Percentiles rank a stretch among this genome's conserved stretches.
These are phyloP conservation scores for Puya raimondii DNA, from an alignment of 176 grass and related monocot genomes.

Conservation along the genomic window DNA sequence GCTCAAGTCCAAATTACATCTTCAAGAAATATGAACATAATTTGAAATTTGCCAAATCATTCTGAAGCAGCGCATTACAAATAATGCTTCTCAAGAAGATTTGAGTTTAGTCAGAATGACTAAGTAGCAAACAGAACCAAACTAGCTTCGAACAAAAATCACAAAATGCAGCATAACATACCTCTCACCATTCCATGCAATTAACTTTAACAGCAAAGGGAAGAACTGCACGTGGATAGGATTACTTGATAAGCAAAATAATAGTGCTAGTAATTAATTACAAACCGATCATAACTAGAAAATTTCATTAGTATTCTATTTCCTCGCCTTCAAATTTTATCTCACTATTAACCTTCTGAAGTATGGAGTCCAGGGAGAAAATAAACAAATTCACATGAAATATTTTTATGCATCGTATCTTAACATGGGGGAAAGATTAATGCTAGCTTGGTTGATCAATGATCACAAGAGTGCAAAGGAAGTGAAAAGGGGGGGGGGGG, in stretches of 20 bases:
- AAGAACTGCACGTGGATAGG: conserved; percentile 55
- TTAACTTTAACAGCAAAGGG: conserved; percentile 77
- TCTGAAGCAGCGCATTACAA: too few relatives aligned
- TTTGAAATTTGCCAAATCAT: neutral
- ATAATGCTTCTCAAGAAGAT: neutral
- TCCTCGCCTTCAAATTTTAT: neutral
- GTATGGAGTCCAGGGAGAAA: neutral
- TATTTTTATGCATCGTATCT: neutral
- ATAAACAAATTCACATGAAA: neutral
- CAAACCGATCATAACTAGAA: neutral
- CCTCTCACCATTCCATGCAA: conserved; percentile 93
- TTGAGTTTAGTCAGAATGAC: neutral
- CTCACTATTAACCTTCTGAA: neutral
- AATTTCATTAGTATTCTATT: neutral
- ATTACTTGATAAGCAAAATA: neutral
- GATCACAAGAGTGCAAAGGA: neutral
- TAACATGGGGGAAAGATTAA: neutral
- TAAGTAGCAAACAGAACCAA: neutral
- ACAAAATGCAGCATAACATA: conserved; percentile 19
- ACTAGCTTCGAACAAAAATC: neutral
- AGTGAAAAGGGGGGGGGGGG: too few relatives aligned
- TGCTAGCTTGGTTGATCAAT: neutral
- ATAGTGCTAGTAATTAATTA: neutral
- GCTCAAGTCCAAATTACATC: neutral
- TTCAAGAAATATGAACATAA: conserved; percentile 6